These are phyloP conservation scores for Schizothecium vesticola DNA, from an alignment of 495 filamentous ascomycete species.

Conservation along the genomic window DNA sequence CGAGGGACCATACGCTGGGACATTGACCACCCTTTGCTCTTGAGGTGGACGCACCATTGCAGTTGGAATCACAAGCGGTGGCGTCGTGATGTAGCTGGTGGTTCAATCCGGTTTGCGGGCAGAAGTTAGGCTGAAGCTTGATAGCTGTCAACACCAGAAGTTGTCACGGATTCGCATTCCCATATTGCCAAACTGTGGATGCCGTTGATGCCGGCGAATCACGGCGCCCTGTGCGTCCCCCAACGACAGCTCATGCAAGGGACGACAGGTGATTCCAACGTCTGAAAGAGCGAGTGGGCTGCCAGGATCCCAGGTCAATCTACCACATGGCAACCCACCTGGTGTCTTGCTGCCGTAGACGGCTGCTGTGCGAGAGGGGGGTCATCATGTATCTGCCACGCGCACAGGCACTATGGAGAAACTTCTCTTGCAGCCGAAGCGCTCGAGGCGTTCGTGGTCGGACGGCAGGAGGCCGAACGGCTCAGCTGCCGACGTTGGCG, in stretches of 20 bases:
- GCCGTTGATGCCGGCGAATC: conserved; percentile 4
- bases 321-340: conserved; percentile 13
- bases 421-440: neutral
- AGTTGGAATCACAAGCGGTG: neutral
- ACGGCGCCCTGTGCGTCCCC: neutral
- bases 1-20: neutral
- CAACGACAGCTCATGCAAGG: conserved; percentile 17
- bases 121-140: neutral
- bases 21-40: neutral
- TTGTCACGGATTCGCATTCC: neutral
- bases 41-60: neutral
- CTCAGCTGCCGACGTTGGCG: neutral
- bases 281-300: neutral
- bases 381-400: conserved; percentile 11
- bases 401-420: conserved; percentile 3
- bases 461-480: neutral
- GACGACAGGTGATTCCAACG: conserved; percentile 7
- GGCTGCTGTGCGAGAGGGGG: conserved; percentile 8
- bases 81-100: neutral
- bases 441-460: neutral
- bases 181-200: neutral
- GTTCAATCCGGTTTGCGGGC: neutral
- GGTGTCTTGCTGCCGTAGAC: conserved; percentile 2
- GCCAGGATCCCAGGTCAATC: neutral
- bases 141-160: neutral